A percentile compares a stretch with the other conserved stretches of the same genome.
phyloP scores from a whole-genome alignment of 108 stramenopile species.

The Cyclostephanos invisitatus region DNA sequence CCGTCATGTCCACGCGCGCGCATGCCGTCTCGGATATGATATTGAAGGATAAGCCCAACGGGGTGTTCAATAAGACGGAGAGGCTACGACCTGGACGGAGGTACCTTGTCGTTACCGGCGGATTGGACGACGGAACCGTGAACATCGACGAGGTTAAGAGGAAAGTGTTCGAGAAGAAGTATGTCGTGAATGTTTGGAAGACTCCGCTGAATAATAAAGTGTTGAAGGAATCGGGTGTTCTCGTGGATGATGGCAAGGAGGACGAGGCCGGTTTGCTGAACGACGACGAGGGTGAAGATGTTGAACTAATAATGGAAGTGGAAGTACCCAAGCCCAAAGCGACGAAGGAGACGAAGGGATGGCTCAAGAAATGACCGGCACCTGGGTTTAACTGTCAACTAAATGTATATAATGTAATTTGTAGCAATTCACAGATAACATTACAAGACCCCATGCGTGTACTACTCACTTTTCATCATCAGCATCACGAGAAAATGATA shows the following conservation, averaged over 20 bases:
- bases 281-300: not conserved
- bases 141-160: slow-evolving; percentile 28
- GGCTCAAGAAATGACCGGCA: too few species aligned
- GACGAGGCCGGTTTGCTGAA: not conserved
- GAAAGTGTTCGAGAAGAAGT: slow-evolving; percentile 5
- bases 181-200: not conserved
- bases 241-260: not conserved
- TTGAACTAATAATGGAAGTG: too few species aligned
- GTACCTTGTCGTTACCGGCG: slow-evolving; percentile 45
- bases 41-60: slow-evolving; percentile 39
- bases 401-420: too few species aligned
- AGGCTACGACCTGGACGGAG: slow-evolving; percentile 32
- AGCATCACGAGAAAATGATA: too few species aligned
- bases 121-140: slow-evolving; percentile 45
- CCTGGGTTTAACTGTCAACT: too few species aligned
- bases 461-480: too few species aligned
- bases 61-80: slow-evolving; percentile 39
- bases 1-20: slow-evolving; percentile 38
- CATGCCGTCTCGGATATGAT: slow-evolving; percentile 38
- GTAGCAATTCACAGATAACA: too few species aligned
- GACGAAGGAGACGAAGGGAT: too few species aligned
- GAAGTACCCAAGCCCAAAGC: too few species aligned
- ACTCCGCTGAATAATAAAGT: not conserved
- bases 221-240: not conserved
- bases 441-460: too few species aligned